These are phyloP conservation scores for Prunella vulgaris DNA, from an alignment of 257 asterid genomes.

Conservation along the genomic window DNA sequence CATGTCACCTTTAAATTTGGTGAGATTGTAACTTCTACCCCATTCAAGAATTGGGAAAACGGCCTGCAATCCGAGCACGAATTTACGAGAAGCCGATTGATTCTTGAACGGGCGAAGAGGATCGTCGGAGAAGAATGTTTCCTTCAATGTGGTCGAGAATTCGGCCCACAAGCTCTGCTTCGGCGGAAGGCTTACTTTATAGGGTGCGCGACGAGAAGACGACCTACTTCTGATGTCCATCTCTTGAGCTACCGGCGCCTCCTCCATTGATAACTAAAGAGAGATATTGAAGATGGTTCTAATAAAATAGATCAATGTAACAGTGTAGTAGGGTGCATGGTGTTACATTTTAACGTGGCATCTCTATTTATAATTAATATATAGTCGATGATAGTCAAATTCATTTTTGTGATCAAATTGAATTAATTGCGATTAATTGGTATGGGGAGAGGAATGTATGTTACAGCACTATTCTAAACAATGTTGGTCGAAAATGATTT, in stretches of 20 bases:
- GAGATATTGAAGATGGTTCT: neutral
- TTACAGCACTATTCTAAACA: too few relatives aligned
- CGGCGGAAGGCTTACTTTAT: conserved; percentile 70
- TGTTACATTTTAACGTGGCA: neutral
- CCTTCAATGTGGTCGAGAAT: conserved; percentile 48
- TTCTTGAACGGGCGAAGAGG: conserved; percentile 70
- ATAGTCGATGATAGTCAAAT: neutral
- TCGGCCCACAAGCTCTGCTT: conserved; percentile 54
- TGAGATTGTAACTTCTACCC: conserved; percentile 49
- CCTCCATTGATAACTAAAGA: conserved; percentile 29
- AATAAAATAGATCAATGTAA: conserved; percentile 7
- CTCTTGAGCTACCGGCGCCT: conserved; percentile 32
- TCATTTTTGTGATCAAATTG: neutral
- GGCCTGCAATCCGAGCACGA: conserved; percentile 62
- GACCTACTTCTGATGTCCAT: conserved; percentile 44
- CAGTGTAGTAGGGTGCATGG: conserved; percentile 12
- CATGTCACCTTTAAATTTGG: conserved; percentile 60
- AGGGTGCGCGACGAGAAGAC: conserved; percentile 35
- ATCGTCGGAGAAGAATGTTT: conserved; percentile 70
- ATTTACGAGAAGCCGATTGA: conserved; percentile 56
- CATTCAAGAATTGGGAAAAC: conserved; percentile 75
- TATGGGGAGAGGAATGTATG: too few relatives aligned
- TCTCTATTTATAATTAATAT: conserved; percentile 17
- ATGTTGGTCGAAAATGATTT: too few relatives aligned
- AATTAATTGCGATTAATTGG: too few relatives aligned